Percentiles rank a stretch among this genome's conserved stretches.
Evolutionary conservation across 2,329 filamentous ascomycete species (phyloP).

Genomic region (Cordyceps javanica): DNA sequence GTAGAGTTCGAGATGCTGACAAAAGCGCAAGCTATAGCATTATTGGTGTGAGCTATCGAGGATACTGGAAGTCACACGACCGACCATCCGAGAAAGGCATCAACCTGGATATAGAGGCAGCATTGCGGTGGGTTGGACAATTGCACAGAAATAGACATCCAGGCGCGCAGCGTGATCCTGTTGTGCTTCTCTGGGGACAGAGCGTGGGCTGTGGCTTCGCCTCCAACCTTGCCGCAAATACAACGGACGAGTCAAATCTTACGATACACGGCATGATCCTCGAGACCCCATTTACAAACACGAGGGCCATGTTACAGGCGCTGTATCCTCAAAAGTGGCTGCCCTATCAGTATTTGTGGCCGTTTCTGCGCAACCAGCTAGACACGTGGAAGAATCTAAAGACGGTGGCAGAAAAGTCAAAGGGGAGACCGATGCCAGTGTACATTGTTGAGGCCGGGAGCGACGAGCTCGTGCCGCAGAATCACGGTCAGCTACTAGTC

Average conservation of each 20-base stretch:
- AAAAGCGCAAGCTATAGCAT: conserved; percentile 38
- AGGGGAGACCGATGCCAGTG: conserved; percentile 27
- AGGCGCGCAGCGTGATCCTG: conserved; percentile 20
- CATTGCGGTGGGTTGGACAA: conserved; percentile 54
- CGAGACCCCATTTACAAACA: conserved; percentile 70
- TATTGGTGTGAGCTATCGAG: conserved; percentile 57
- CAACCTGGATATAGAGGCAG: conserved; percentile 59
- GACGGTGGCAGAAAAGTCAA: conserved; percentile 28
- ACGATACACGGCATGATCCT: conserved; percentile 51
- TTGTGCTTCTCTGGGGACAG: conserved; percentile 67
- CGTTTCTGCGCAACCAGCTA: conserved; percentile 62
- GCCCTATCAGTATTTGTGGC: conserved; percentile 68
- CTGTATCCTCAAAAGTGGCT: conserved; percentile 76
- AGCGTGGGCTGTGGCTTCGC: conserved; percentile 70
- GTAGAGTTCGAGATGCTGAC: conserved; percentile 35
- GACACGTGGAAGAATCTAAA: conserved; percentile 48
- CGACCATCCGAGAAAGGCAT: conserved; percentile 65
- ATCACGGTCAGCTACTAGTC: conserved; percentile 41
- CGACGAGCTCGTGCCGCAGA: conserved; percentile 52
- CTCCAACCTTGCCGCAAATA: conserved; percentile 49
- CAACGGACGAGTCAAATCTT: conserved; percentile 28
- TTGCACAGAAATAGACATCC: conserved; percentile 26
- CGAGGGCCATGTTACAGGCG: conserved; percentile 62
- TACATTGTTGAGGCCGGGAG: conserved; percentile 51
- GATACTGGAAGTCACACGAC: conserved; percentile 73